phyloP scores from a whole-genome alignment of 192 early-diverging fungal genomes.

The Gigaspora rosea region DNA sequence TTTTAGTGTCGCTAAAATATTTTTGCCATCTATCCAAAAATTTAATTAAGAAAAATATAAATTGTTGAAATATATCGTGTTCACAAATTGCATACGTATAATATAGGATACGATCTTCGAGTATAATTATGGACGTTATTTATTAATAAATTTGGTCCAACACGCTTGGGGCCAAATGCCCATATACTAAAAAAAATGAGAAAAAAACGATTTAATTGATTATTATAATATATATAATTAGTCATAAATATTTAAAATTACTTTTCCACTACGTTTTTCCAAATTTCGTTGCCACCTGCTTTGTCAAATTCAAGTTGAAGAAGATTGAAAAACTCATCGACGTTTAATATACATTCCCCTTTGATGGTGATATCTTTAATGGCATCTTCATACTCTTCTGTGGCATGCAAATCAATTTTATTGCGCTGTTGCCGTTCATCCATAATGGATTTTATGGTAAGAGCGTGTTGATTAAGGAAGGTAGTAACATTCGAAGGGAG shows the following conservation, averaged over 20 bases:
- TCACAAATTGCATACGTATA: background rate
- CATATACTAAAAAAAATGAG: slow-evolving; percentile 53
- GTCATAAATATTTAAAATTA: slow-evolving; percentile 30
- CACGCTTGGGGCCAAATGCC: slow-evolving; percentile 81
- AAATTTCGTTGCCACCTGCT: slow-evolving; percentile 35
- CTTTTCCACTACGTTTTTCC: slow-evolving; percentile 56
- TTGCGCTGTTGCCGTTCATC: slow-evolving; percentile 44
- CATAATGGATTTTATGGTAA: slow-evolving; percentile 56
- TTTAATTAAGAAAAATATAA: background rate
- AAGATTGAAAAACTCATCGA: slow-evolving; percentile 13
- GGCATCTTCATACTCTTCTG: slow-evolving; percentile 27
- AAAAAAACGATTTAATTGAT: background rate
- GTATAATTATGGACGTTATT: slow-evolving; percentile 62
- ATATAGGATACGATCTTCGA: slow-evolving; percentile 40
- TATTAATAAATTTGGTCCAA: slow-evolving; percentile 79
- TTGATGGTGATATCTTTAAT: slow-evolving; percentile 23
- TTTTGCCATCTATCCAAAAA: slow-evolving; percentile 19
- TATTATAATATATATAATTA: background rate
- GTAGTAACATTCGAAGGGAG: slow-evolving; percentile 64
- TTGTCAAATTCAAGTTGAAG: slow-evolving; percentile 31
- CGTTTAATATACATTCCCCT: background rate
- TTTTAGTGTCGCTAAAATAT: background rate
- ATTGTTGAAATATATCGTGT: background rate
- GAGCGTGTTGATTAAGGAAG: slow-evolving; percentile 55
- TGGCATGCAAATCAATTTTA: slow-evolving; percentile 31